Base-by-base conservation (phyloP, 805 yeast species). In the Komagataella mondaviorum region DNA sequence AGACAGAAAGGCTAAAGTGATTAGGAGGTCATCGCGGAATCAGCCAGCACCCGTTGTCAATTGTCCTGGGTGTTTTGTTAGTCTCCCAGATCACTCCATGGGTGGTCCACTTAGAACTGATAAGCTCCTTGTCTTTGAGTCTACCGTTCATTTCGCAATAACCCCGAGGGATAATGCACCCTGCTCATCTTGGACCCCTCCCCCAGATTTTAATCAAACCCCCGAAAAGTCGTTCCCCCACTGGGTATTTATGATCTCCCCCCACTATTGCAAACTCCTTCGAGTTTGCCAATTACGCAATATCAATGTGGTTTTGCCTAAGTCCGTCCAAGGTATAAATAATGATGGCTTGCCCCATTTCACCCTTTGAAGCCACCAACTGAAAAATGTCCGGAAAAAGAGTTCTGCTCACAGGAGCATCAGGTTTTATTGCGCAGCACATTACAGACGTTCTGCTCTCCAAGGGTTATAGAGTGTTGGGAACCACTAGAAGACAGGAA, bases 351-450 rank as follows among this genome's bases (percentile, higher is more conserved):
- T 6, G 6, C n/a, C 39, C n/a, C 10, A 30, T 30, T 30, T 30
- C 39, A 8, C 4, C 39, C 5, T 14, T 30, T 30, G 6, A 30
- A 3, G 20, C 20, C 20, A 20, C 3, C 3, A 20, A 2, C 20
- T 30, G 14, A 30, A 30, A 24, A 30, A 30, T 30, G 39, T 14
- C 39, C 5, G 39, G 39, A 30, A 14, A 30, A 10, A 30, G 39
- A 30, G 39, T 30, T 30, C 14, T 30, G 14, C 39, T 77, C 44
- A 66, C 81, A 2, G 82, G 83, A 43, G 79, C 79, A 8, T 64
- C 75, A 3, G 83, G 83, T 6, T 77, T 68, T 57, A 70, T 78
- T 54, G 81, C 82, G 44, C 71, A 68, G 57, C 78, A 76, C 56
- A 64, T 75, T 16, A 65, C 77, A 48, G 66, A 69, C 50, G 59